Base-by-base conservation (phyloP, 192 early-diverging fungal species). In the Bifiguratus adelaidae region DNA sequence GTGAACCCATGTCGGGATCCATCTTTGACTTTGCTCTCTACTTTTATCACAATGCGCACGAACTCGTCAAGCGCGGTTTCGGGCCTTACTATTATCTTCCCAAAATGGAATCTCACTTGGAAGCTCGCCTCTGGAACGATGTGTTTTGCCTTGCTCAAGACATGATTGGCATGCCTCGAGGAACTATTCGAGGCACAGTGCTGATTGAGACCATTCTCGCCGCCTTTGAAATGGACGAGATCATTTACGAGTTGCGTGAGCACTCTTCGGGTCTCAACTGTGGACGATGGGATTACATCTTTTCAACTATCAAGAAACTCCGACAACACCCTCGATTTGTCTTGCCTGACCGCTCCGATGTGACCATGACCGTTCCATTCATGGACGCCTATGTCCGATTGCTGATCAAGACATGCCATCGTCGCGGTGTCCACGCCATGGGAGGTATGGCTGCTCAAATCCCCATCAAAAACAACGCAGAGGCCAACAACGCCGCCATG, bases 231-330 rank as follows among this genome's bases (percentile, higher is more conserved):
- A 98, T 98, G 95, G 95, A 98, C 54, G 95, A 98, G 71, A 94
- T 97, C 60, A 97, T 97, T 70, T 97, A 90, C 60, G 95, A 97
- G 79, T 76, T 97, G 37, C 91, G 95, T 65, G 85, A 97, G 21
- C 95, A 97, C 77, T 97, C 95, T 28, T 82, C 92, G 16, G 95
- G 95, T 5, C 78, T 97, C 36, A 97, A 97, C 90, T 97, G 95
- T 75, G 95, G 95, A 37, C 82, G 95, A 38, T 97, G 95, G 95
- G 95, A 97, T 74, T 97, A 97, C 76, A 97, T 97, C 70, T 97
- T 97, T 69, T 89, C 86, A 7, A 83, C 90, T 57, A 97, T 97
- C 79, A 97, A 97, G 74, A 90, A 91, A 76, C 82, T 97, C 78
- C 83, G 89, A 38, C 76, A 86, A 65, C 71, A 92, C 65, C 76